These are phyloP conservation scores for Penicillium roqueforti DNA, from an alignment of 495 filamentous ascomycete genomes.

Conservation along the genomic window DNA sequence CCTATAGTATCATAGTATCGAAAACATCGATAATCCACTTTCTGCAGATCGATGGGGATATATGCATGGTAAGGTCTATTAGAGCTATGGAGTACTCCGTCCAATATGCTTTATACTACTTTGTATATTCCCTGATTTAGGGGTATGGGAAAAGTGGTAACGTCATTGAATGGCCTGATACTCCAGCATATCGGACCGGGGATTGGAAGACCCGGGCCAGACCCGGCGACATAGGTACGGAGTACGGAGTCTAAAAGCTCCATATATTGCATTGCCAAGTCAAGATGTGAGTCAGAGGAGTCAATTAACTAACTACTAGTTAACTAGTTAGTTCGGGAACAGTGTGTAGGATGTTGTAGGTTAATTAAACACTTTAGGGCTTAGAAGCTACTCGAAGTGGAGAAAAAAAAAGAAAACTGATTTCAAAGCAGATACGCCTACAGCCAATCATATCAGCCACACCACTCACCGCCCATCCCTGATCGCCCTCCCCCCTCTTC, in stretches of 20 bases:
- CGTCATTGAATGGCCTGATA: conserved; percentile 1
- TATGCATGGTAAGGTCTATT: background rate
- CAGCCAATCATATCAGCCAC: background rate
- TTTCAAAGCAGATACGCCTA: conserved; percentile 1
- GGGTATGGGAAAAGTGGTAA: background rate
- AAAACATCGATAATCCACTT: conserved; percentile 1
- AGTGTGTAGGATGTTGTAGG: too few species aligned
- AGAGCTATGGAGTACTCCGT: background rate
- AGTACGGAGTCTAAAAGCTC: too few species aligned
- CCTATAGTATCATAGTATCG: background rate
- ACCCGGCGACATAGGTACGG: background rate
- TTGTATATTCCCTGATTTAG: too few species aligned
- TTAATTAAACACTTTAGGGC: too few species aligned
- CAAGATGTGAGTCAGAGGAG: background rate
- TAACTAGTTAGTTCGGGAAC: too few species aligned
- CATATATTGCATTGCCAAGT: too few species aligned
- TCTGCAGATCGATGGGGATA: background rate
- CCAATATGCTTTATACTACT: too few species aligned
- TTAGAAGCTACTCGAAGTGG: conserved; percentile 1
- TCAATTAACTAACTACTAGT: too few species aligned
- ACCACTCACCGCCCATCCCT: background rate
- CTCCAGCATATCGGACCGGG: background rate
- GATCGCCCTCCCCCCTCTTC: background rate
- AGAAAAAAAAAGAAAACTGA: conserved; percentile 5
- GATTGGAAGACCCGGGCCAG: background rate